phyloP scores from a whole-genome alignment of 345 rosid genomes.

The Draba incana region DNA sequence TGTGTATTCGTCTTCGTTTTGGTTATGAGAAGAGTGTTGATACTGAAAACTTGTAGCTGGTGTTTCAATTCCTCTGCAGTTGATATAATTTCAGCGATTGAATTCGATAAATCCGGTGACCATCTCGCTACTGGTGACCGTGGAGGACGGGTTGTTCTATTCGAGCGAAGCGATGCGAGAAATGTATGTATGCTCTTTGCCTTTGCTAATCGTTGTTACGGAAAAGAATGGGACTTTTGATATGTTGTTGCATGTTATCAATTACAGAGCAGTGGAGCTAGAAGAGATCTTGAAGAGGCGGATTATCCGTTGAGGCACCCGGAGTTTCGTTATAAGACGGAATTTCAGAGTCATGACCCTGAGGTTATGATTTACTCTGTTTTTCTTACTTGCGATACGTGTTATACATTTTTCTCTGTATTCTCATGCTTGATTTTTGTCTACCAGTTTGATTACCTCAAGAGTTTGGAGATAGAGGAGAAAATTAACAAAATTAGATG shows the following conservation, averaged over 20 bases:
- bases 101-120: slow-evolving; percentile 79
- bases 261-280: slow-evolving; percentile 62
- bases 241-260: slow-evolving; percentile 31
- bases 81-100: slow-evolving; percentile 88
- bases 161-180: slow-evolving; percentile 75
- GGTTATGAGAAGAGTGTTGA: neutral
- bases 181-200: slow-evolving; percentile 57
- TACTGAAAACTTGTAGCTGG: slow-evolving; percentile 20
- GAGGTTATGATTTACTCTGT: slow-evolving; percentile 56
- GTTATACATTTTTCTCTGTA: neutral
- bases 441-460: slow-evolving; percentile 88
- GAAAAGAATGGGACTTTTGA: slow-evolving; percentile 17
- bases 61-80: slow-evolving; percentile 55
- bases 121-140: slow-evolving; percentile 97
- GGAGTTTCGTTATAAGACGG: slow-evolving; percentile 88
- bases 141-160: slow-evolving; percentile 95
- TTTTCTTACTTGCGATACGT: neutral
- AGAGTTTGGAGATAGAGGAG: slow-evolving; percentile 99
- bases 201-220: neutral
- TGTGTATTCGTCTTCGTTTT: neutral
- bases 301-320: slow-evolving; percentile 68
- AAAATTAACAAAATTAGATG: slow-evolving; percentile 93
- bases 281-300: slow-evolving; percentile 70
- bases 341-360: slow-evolving; percentile 96
- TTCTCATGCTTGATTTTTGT: slow-evolving; percentile 28